phyloP scores from a whole-genome alignment of 768 basidiomycete species.

The Naematelia encephala region DNA sequence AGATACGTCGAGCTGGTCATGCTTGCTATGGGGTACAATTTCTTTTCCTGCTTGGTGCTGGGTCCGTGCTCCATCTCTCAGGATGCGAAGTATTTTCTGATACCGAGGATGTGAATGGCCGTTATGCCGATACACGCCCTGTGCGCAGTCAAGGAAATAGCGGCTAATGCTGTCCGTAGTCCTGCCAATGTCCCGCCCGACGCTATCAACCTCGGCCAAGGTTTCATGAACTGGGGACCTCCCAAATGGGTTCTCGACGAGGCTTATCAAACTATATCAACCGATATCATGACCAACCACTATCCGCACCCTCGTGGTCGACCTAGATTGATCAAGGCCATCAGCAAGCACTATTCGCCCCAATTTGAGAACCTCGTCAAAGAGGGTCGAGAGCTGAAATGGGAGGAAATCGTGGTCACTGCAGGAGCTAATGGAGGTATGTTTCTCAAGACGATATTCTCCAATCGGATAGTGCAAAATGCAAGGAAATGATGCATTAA shows the following conservation, averaged over 20 bases:
- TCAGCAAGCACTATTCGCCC: slow-evolving; percentile 73
- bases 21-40: neutral
- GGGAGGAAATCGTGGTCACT: slow-evolving; percentile 89
- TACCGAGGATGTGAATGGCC: neutral
- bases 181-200: slow-evolving; percentile 82
- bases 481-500: slow-evolving; percentile 11
- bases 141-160: neutral
- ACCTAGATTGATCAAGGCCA: slow-evolving; percentile 78
- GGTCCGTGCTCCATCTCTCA: neutral
- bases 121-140: neutral
- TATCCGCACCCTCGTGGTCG: slow-evolving; percentile 76
- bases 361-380: slow-evolving; percentile 55
- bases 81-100: neutral
- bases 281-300: slow-evolving; percentile 50
- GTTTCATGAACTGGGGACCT: slow-evolving; percentile 52
- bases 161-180: slow-evolving; percentile 52
- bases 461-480: slow-evolving; percentile 2
- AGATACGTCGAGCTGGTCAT: neutral
- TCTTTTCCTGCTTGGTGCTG: neutral
- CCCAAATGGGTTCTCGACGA: slow-evolving; percentile 49
- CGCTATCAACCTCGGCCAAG: slow-evolving; percentile 89
- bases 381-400: slow-evolving; percentile 65
- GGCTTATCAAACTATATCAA: slow-evolving; percentile 39
- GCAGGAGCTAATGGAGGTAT: slow-evolving; percentile 96
- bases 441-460: slow-evolving; percentile 4